phyloP scores from a whole-genome alignment of 306 rosid species.

The Prinsepia uniflora region DNA sequence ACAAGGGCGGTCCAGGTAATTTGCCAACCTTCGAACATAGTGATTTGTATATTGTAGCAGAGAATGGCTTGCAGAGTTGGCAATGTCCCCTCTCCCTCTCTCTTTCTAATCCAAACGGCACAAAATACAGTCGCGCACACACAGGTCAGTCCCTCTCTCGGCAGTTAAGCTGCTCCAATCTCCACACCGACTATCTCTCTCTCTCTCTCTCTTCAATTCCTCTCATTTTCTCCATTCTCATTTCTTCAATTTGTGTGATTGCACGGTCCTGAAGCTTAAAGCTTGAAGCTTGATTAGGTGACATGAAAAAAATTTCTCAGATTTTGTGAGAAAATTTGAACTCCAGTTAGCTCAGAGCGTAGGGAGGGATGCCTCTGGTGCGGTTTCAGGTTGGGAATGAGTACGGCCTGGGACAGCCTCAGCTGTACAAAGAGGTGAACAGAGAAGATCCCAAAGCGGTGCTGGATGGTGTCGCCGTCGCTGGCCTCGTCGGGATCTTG shows the following conservation, averaged over 20 bases:
- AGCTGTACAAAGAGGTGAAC: slow-evolving; percentile 53
- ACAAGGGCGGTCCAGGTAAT: slow-evolving; percentile 23
- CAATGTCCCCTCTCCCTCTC: slow-evolving; percentile 45
- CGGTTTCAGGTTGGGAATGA: slow-evolving; percentile 75
- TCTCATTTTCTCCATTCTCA: slow-evolving; percentile 26
- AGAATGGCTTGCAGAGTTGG: slow-evolving; percentile 96
- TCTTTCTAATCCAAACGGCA: background rate
- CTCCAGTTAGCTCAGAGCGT: slow-evolving; percentile 2
- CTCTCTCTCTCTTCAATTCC: slow-evolving; percentile 39
- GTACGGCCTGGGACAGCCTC: slow-evolving; percentile 61
- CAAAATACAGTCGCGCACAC: background rate
- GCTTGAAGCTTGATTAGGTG: background rate
- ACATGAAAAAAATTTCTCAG: background rate
- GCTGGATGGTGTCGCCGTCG: slow-evolving; percentile 77
- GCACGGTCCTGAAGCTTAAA: slow-evolving; percentile 1
- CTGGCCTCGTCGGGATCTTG: slow-evolving; percentile 98
- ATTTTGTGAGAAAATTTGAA: slow-evolving; percentile 2
- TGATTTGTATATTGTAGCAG: slow-evolving; percentile 32
- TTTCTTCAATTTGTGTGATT: slow-evolving; percentile 22
- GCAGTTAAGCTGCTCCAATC: slow-evolving; percentile 78
- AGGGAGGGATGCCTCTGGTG: slow-evolving; percentile 67
- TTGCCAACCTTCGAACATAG: slow-evolving; percentile 4
- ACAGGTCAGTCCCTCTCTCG: slow-evolving; percentile 31
- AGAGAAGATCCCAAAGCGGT: slow-evolving; percentile 94
- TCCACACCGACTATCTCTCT: slow-evolving; percentile 27